These are phyloP conservation scores for Chlamydomonas sp. DNA, from an alignment of 139 green algal species.

Conservation along the genomic window DNA sequence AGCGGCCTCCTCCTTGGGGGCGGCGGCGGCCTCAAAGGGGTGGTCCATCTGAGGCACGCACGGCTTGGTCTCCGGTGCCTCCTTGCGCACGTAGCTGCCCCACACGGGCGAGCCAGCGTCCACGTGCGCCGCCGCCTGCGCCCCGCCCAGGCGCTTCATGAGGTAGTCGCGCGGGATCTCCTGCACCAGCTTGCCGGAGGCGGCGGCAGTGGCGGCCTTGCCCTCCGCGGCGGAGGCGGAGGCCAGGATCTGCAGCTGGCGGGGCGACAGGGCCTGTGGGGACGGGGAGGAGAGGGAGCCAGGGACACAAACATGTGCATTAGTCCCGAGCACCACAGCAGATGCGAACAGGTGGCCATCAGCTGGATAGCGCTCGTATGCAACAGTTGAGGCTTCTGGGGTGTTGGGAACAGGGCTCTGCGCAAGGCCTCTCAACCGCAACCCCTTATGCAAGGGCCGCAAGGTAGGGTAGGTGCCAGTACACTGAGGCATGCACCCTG, in stretches of 20 bases:
- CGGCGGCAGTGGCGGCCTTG: slow-evolving; percentile 27
- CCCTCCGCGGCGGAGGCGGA: slow-evolving; percentile 8
- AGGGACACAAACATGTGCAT: neutral
- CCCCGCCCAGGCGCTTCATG: slow-evolving; percentile 55
- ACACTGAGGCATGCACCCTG: too few species aligned
- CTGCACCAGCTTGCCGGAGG: slow-evolving; percentile 44
- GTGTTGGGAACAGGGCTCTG: too few species aligned
- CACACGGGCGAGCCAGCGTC: slow-evolving; percentile 36
- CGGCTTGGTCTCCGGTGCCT: neutral
- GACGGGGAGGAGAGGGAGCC: neutral
- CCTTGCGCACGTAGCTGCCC: slow-evolving; percentile 20
- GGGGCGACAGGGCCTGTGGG: slow-evolving; percentile 44
- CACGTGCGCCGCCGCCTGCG: slow-evolving; percentile 31
- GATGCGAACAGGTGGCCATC: neutral
- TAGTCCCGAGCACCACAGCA: neutral
- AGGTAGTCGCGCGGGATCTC: slow-evolving; percentile 67
- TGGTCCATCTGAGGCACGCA: slow-evolving; percentile 26
- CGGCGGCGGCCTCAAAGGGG: neutral
- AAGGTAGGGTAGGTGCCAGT: too few species aligned
- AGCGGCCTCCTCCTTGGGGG: neutral
- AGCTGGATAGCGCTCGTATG: neutral
- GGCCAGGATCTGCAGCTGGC: slow-evolving; percentile 60
- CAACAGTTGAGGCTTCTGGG: too few species aligned
- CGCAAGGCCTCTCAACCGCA: too few species aligned
- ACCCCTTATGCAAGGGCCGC: too few species aligned